Conservation (phyloP, 805 yeast genomes). For the Yarrowia alimentaria region DNA sequence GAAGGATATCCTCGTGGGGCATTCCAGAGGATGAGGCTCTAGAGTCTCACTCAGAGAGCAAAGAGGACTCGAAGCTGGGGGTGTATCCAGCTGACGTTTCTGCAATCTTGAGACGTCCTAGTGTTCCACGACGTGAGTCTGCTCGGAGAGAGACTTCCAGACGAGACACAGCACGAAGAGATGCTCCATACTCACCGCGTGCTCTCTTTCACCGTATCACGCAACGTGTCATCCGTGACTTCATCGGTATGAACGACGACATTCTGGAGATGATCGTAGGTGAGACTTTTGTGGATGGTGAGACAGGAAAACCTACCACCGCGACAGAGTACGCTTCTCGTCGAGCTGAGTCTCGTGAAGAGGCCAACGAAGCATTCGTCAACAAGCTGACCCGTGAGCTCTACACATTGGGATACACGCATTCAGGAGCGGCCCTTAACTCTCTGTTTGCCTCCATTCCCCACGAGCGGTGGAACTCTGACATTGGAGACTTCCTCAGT, state of each 20-base stretch:
- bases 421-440: conserved; percentile 24
- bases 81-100: conserved; percentile 13
- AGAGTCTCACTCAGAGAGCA: conserved; percentile 7
- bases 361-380: conserved; percentile 26
- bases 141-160: not conserved
- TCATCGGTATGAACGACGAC: conserved; percentile 41
- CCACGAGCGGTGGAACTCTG: conserved; percentile 21
- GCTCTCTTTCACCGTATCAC: conserved; percentile 29
- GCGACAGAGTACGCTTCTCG: conserved; percentile 9
- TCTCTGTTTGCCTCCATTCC: conserved; percentile 26
- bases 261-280: conserved; percentile 41
- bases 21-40: conserved; percentile 22
- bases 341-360: conserved; percentile 3
- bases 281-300: conserved; percentile 33
- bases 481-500: conserved; percentile 23
- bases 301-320: not conserved
- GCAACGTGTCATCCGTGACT: conserved; percentile 35
- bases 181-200: conserved; percentile 23
- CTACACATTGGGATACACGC: conserved; percentile 20
- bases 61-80: conserved; percentile 9
- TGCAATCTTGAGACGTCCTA: conserved; percentile 12
- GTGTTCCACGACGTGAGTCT: no score
- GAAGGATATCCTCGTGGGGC: conserved; percentile 26
- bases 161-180: not conserved
- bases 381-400: conserved; percentile 21